Evolutionary conservation across 2,329 filamentous ascomycete species (phyloP).

Genomic region (Botrytis porri): DNA sequence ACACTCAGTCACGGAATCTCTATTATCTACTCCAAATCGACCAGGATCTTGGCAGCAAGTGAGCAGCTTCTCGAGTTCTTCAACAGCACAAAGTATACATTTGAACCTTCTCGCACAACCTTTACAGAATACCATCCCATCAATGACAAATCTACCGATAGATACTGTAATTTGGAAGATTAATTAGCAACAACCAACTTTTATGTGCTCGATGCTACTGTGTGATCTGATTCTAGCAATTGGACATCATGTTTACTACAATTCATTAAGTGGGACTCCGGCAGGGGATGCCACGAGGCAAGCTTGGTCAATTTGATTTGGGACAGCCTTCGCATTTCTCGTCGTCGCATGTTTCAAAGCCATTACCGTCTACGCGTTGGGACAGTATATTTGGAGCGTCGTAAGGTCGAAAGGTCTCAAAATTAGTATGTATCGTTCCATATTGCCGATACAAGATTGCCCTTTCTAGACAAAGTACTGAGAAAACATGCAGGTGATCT

Average conservation of each 20-base stretch:
- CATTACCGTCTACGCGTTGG: conserved; percentile 18
- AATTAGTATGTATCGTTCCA: neutral
- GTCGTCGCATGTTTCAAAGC: conserved; percentile 21
- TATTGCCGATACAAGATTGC: neutral
- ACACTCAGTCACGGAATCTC: neutral
- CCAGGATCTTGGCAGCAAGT: neutral
- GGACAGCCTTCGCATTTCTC: conserved; percentile 25
- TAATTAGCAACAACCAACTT: neutral
- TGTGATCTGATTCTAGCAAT: neutral
- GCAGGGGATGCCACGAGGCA: conserved; percentile 18
- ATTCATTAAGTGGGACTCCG: conserved; percentile 16
- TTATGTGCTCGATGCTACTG: neutral
- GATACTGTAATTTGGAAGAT: neutral
- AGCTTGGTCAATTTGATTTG: conserved; percentile 23
- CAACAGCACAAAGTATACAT: neutral
- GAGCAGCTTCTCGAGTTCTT: neutral
- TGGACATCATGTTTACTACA: conserved; percentile 26
- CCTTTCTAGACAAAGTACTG: neutral
- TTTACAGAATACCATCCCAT: neutral
- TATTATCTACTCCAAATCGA: neutral
- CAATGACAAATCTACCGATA: neutral
- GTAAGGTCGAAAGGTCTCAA: conserved; percentile 21
- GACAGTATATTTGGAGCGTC: conserved; percentile 27
- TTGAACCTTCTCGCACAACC: neutral
- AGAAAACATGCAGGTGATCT: conserved; percentile 17